Conservation (phyloP, 2,329 filamentous ascomycete genomes). For the Fusarium tanahbumbuense region DNA sequence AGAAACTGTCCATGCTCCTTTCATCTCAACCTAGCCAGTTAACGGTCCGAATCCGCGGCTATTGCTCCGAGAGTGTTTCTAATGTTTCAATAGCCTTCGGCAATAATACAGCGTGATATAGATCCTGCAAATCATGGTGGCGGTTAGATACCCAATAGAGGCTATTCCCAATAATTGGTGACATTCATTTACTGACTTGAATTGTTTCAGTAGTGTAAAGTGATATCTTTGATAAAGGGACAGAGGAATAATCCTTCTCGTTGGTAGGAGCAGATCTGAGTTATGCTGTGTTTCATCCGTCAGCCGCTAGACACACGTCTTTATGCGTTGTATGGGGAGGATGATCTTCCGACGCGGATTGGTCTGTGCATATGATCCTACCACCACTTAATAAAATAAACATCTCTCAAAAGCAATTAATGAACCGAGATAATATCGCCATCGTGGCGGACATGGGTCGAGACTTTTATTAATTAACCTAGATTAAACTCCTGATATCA, state of each 20-base stretch:
- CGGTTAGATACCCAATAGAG: slow-evolving; percentile 2
- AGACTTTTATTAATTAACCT: neutral
- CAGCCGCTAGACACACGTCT: slow-evolving; percentile 28
- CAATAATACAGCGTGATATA: neutral
- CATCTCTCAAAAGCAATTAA: neutral
- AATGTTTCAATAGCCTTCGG: neutral
- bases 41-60: slow-evolving; percentile 20
- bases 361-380: slow-evolving; percentile 7
- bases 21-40: slow-evolving; percentile 28
- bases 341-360: neutral
- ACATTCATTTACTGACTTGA: neutral
- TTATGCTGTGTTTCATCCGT: slow-evolving; percentile 12
- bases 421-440: neutral
- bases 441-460: neutral
- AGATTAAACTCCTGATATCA: neutral
- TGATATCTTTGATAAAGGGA: neutral
- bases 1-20: slow-evolving; percentile 31
- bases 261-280: slow-evolving; percentile 18
- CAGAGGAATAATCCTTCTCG: neutral
- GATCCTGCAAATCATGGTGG: neutral
- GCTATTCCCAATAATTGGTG: rapidly evolving
- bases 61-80: neutral
- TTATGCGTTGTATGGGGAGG: slow-evolving; percentile 6
- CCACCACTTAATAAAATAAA: neutral
- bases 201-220: slow-evolving; percentile 1